Percentiles rank a stretch among this genome's conserved stretches.
phyloP scores from a whole-genome alignment of 306 rosid genomes.

The Delonix regia region DNA sequence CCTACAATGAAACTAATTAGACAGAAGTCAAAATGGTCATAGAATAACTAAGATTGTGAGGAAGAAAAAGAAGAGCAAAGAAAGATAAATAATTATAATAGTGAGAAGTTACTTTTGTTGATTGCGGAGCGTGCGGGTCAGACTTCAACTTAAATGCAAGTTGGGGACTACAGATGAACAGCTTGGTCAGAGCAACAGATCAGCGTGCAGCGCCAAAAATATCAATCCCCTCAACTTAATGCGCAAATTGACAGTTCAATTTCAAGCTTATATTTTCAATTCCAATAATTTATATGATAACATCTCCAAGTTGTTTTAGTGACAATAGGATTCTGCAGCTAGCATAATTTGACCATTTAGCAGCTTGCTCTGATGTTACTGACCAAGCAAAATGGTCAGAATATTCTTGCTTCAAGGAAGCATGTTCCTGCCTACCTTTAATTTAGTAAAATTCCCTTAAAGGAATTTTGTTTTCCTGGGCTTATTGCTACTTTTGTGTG shows the following conservation, averaged over 20 bases:
- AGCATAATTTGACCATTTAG: constrained; percentile 26
- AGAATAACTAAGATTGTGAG: constrained; percentile 28
- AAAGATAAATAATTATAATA: constrained; percentile 28
- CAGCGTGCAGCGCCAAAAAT: constrained; percentile 32
- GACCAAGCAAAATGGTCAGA: neutral
- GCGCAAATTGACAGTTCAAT: constrained; percentile 36
- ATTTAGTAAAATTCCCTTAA: constrained; percentile 8
- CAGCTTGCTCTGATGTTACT: constrained; percentile 38
- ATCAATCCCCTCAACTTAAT: constrained; percentile 25
- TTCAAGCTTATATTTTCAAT: constrained; percentile 37
- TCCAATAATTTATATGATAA: constrained; percentile 34
- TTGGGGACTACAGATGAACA: constrained; percentile 31
- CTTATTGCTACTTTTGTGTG: neutral
- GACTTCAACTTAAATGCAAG: constrained; percentile 24
- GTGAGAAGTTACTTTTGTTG: constrained; percentile 32
- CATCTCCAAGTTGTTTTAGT: constrained; percentile 31
- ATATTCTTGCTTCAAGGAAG: constrained; percentile 21
- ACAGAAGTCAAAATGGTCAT: constrained; percentile 47
- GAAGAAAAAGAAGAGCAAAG: neutral
- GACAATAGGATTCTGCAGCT: constrained; percentile 25
- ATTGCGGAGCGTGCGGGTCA: constrained; percentile 41
- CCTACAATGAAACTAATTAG: constrained; percentile 38
- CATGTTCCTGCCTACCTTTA: constrained; percentile 8
- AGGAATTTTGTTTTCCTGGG: neutral
- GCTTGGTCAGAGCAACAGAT: constrained; percentile 40